phyloP scores from a whole-genome alignment of 176 grass and related monocot genomes.

The Bonia amplexicaulis region DNA sequence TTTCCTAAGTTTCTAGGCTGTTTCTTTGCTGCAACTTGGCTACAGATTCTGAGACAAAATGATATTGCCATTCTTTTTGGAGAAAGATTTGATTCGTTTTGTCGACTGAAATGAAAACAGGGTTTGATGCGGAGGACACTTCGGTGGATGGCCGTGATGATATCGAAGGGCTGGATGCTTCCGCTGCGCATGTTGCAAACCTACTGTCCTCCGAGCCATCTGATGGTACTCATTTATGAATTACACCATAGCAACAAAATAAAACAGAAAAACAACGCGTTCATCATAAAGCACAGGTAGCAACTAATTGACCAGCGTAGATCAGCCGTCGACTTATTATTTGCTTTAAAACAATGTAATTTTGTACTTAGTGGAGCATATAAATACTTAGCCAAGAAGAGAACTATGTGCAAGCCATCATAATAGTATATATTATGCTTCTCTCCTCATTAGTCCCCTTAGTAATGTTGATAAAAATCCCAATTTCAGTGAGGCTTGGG shows the following conservation, averaged over 20 bases:
- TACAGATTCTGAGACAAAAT: constrained; percentile 14
- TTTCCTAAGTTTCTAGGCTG: constrained; percentile 18
- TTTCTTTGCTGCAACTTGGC: constrained; percentile 16
- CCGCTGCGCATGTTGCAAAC: constrained; percentile 81
- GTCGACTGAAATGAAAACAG: constrained; percentile 33
- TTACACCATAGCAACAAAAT: background rate
- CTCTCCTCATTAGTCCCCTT: background rate
- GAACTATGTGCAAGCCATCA: background rate
- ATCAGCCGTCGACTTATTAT: background rate
- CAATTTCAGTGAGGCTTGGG: constrained; percentile 73
- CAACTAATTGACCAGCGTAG: background rate
- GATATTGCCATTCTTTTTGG: background rate
- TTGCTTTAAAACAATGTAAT: background rate
- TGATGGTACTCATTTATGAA: constrained; percentile 53
- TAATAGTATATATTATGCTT: background rate
- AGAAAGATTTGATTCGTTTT: background rate
- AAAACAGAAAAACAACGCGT: background rate
- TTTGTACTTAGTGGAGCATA: background rate
- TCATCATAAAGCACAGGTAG: background rate
- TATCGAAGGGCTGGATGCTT: constrained; percentile 68
- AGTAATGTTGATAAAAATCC: background rate
- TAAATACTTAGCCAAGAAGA: background rate
- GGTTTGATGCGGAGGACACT: constrained; percentile 85
- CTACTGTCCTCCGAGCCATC: constrained; percentile 76
- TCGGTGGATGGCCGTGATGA: constrained; percentile 79